Base-by-base conservation (phyloP, 257 asterid species). In the Primulina eburnea region DNA sequence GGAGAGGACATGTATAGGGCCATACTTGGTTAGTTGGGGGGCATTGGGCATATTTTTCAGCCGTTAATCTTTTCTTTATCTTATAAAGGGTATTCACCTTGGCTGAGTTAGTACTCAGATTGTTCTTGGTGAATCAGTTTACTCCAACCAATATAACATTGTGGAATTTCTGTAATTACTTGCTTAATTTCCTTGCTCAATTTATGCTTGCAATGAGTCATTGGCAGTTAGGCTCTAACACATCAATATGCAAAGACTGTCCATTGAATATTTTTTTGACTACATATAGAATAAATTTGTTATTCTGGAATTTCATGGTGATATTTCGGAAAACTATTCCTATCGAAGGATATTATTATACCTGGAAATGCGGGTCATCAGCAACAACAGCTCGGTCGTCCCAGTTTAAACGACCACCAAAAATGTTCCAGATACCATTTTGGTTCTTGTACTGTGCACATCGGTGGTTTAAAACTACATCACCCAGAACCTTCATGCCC, bases 361-460 rank as follows among this genome's bases (percentile, higher is more conserved):
- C 99, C 99, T 94, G 99, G 83, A 94, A 94, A 84, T 94, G 97
- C 40, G 97, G 99, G 86, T 94, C 97, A 77, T 94, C 99, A 69
- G 89, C 88, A 78, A 94, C 99, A 71, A 93, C 83, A 53, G 99
- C 99, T 75, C 86, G 86, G 59, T 91, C 99, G 74, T 94, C 99
- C 99, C 99, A 94, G 81, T 86, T 91, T 76, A 94, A 76, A 69
- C 88, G 96, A 74, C 97, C 97, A 67, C 99, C 97, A 77, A 91
- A 93, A 58, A 88, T 86, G 82, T 94, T 94, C 99, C 99, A 94
- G 50, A 94, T 78, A 62, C 99, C 97, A 75, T 91, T 94, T 71
- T 85, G 83, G 79, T 94, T 94, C 79, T 77, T 38, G 62, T 43
- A 58, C 33, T 87, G 84, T 53, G 99, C 99, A 78, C 99, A 94